Base-by-base conservation (phyloP, 208 protist genomes). In the Porcisia hertigi region DNA sequence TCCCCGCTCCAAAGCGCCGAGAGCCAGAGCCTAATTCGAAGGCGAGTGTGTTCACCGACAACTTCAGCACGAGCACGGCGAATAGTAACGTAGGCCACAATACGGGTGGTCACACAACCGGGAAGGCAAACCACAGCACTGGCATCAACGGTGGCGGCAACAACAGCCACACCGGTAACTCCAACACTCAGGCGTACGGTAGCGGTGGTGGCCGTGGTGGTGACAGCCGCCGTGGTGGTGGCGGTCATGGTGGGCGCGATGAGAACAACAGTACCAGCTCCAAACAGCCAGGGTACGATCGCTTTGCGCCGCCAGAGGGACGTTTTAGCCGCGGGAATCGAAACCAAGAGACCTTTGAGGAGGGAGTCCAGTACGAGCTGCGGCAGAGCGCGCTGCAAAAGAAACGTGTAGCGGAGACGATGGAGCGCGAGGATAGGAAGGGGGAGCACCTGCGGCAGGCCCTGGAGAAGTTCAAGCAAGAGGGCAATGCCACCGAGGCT, bases 281-380 rank as follows among this genome's bases (percentile, higher is more conserved):
- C 5, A 76, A 78, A 6, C 59, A 55, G 47, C 18, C 63, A n/a
- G 74, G 73, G 39, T 83, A 85, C 69, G 90, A 96, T 43, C 89
- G 90, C 64, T 95, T 95, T 67, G 80, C 88, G 2, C 88, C 87
- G 5, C 65, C 88, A 3, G 74, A 87, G 53, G 69, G 80, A 7
- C 80, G 81, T 62, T 86, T 89, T 41, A 71, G 70, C 20, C 77
- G 90, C n/a, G 90, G 77, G 39, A 89, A 85, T 75, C 85, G 84
- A 41, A 88, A 97, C 64, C 78, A 92, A 62, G 93, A 97, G 70
- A 91, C 93, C 11, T 97, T 97, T 66, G 93, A 95, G 47, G 88
- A 92, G 71, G 93, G 93, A 1, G 87, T 91, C 77, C 79, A 88
- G 78, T 97, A 97, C 73, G 91, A 97, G 70, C 83, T 95, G 69